Evolutionary conservation across 1,139 yeast genomes (phyloP).

Genomic region (Blastobotrys aristatus): DNA sequence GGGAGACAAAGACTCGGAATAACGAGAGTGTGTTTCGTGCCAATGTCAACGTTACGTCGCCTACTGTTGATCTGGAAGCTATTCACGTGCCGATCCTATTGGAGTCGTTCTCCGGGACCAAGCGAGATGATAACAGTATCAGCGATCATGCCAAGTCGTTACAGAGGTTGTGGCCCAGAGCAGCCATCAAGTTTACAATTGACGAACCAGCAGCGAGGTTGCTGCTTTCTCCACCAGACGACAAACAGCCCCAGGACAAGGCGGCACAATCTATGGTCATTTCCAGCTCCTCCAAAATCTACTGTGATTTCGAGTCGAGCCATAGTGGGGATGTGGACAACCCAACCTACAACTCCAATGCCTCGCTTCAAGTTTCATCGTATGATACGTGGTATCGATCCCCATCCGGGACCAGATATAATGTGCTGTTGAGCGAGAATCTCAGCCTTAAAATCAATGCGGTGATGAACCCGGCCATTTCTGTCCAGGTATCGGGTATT

Average conservation of each 20-base stretch:
- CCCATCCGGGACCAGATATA: conserved; percentile 29
- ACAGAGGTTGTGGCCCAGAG: conserved; percentile 33
- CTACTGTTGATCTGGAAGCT: conserved; percentile 37
- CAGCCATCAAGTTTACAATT: conserved; percentile 33
- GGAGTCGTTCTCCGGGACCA: conserved; percentile 13
- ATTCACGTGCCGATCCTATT: conserved; percentile 31
- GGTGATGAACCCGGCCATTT: conserved; percentile 28
- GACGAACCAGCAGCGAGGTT: conserved; percentile 39
- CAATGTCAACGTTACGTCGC: conserved; percentile 35
- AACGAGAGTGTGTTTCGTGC: conserved; percentile 32
- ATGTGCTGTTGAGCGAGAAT: conserved; percentile 30
- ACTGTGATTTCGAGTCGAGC: conserved; percentile 32
- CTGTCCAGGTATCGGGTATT: conserved; percentile 26
- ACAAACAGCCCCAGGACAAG: conserved; percentile 10
- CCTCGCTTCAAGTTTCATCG: conserved; percentile 28
- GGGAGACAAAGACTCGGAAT: conserved; percentile 24
- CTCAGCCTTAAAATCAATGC: conserved; percentile 28
- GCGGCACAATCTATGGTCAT: conserved; percentile 26
- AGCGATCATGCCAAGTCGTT: conserved; percentile 16
- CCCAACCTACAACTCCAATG: conserved; percentile 26
- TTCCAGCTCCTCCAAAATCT: conserved; percentile 29
- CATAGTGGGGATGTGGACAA: conserved; percentile 24
- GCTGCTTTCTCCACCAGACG: conserved; percentile 21
- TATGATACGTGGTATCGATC: conserved; percentile 33
- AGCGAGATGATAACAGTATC: conserved; percentile 1